These are phyloP conservation scores for Exophiala viscosa DNA, from an alignment of 2,329 filamentous ascomycete species.

Conservation along the genomic window DNA sequence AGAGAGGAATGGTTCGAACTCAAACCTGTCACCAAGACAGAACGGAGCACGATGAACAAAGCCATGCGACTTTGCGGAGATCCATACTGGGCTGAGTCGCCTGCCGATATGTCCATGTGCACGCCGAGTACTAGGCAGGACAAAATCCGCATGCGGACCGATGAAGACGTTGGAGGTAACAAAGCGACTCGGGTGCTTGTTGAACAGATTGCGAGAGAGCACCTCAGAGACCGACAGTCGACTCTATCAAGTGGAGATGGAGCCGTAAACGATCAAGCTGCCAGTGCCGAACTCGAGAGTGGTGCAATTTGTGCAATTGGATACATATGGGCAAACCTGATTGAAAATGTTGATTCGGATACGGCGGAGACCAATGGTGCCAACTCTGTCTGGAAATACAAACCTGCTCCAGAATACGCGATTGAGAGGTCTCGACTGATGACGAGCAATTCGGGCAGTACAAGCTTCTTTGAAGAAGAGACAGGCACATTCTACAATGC, in stretches of 20 bases:
- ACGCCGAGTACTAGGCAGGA: not conserved
- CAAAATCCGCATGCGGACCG: conserved; percentile 4
- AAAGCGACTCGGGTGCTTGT: conserved; percentile 5
- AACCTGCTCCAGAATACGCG: conserved; percentile 23
- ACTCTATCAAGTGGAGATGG: not conserved
- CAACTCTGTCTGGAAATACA: conserved; percentile 15
- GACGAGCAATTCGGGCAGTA: conserved; percentile 9
- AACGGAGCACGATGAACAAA: conserved; percentile 20
- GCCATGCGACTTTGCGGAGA: conserved; percentile 13
- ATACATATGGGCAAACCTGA: conserved; percentile 22
- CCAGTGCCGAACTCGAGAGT: conserved; percentile 14
- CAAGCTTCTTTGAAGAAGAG: conserved; percentile 26
- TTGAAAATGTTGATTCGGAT: conserved; percentile 2
- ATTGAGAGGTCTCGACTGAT: conserved; percentile 20
- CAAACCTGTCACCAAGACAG: conserved; percentile 11
- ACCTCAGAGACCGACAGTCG: conserved; percentile 2
- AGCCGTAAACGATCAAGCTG: not conserved
- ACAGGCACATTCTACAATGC: conserved; percentile 21
- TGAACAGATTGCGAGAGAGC: conserved; percentile 15
- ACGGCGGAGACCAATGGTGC: not conserved
- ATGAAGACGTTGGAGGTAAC: conserved; percentile 1
- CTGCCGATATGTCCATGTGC: not conserved
- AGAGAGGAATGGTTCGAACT: conserved; percentile 21
- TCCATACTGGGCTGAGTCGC: conserved; percentile 5
- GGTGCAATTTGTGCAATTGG: conserved; percentile 20